Evolutionary conservation across 1,139 yeast genomes (phyloP).

Genomic region (Saccharomycopsis phalli): DNA sequence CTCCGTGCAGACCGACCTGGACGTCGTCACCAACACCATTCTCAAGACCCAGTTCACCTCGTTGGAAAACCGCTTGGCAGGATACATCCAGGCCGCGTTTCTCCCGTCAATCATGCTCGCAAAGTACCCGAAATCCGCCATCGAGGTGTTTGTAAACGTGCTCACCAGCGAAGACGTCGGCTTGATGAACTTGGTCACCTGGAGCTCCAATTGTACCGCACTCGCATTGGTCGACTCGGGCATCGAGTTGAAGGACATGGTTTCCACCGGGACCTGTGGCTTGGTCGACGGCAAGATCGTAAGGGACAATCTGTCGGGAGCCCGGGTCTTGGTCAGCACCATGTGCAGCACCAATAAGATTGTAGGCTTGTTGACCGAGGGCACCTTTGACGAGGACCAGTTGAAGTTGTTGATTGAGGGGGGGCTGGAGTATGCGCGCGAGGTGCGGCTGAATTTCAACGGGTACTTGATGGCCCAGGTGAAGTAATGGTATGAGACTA

Average conservation of each 20-base stretch:
- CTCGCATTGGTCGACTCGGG: conserved; percentile 79
- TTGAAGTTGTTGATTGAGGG: conserved; percentile 31
- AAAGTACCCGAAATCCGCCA: conserved; percentile 82
- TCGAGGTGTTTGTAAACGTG: conserved; percentile 68
- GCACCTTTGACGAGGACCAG: conserved; percentile 26
- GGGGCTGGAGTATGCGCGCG: conserved; percentile 37
- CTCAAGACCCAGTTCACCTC: conserved; percentile 26
- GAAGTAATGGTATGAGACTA: too few species aligned
- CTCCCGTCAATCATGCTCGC: conserved; percentile 56
- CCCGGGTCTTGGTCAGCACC: conserved; percentile 19
- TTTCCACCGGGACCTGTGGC: conserved; percentile 53
- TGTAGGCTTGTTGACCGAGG: conserved; percentile 17
- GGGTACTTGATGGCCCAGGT: conserved; percentile 8
- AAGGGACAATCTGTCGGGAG: background rate
- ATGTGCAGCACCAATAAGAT: conserved; percentile 6
- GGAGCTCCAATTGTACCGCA: conserved; percentile 49
- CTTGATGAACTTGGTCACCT: conserved; percentile 25
- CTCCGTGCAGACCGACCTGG: conserved; percentile 29
- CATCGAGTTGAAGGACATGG: conserved; percentile 68
- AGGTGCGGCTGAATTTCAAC: conserved; percentile 41
- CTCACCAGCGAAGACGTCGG: conserved; percentile 35
- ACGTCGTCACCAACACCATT: conserved; percentile 19
- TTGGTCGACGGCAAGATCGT: conserved; percentile 3
- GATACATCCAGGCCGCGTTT: conserved; percentile 50
- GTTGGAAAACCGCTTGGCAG: conserved; percentile 43